phyloP scores from a whole-genome alignment of 2,329 filamentous ascomycete genomes.

The Phialocephala subalpina region DNA sequence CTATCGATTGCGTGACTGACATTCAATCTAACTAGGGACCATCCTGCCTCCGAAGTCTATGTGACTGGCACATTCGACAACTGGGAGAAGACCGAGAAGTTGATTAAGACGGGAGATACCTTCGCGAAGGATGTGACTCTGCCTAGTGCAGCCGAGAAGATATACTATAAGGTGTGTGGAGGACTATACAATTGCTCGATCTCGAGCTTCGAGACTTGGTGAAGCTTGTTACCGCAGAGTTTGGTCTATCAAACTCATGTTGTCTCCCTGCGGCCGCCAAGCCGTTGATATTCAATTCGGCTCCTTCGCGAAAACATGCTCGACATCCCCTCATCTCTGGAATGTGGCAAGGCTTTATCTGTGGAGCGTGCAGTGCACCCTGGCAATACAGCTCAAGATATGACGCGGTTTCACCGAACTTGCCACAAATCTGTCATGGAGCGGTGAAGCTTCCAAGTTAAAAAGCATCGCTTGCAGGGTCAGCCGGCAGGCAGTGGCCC shows the following conservation, averaged over 20 bases:
- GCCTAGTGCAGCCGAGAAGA: slow-evolving; percentile 71
- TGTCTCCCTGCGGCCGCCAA: slow-evolving; percentile 10
- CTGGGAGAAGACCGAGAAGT: slow-evolving; percentile 87
- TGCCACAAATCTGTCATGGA: slow-evolving; percentile 25
- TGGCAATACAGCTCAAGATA: slow-evolving; percentile 23
- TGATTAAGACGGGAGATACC: slow-evolving; percentile 76
- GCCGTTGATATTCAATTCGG: not conserved
- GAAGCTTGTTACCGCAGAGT: not conserved
- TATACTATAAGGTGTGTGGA: slow-evolving; percentile 88
- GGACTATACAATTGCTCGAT: not conserved
- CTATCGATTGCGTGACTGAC: slow-evolving; percentile 24
- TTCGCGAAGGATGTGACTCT: slow-evolving; percentile 87
- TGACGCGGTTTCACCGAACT: slow-evolving; percentile 33
- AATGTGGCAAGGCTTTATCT: slow-evolving; percentile 21
- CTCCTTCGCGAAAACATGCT: slow-evolving; percentile 9
- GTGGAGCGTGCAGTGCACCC: slow-evolving; percentile 13
- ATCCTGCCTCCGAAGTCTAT: slow-evolving; percentile 83
- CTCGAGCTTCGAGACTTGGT: slow-evolving; percentile 1
- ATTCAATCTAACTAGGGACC: slow-evolving; percentile 67
- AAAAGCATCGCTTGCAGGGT: slow-evolving; percentile 31
- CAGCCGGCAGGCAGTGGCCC: slow-evolving; percentile 30
- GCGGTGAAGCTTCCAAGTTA: slow-evolving; percentile 36
- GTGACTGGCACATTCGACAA: slow-evolving; percentile 96
- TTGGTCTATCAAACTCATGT: not conserved
- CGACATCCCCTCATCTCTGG: slow-evolving; percentile 10